Evolutionary conservation across 306 rosid genomes (phyloP), one percentile per base, ranked within the genome.

Genomic region (Arachis hypogaea): DNA sequence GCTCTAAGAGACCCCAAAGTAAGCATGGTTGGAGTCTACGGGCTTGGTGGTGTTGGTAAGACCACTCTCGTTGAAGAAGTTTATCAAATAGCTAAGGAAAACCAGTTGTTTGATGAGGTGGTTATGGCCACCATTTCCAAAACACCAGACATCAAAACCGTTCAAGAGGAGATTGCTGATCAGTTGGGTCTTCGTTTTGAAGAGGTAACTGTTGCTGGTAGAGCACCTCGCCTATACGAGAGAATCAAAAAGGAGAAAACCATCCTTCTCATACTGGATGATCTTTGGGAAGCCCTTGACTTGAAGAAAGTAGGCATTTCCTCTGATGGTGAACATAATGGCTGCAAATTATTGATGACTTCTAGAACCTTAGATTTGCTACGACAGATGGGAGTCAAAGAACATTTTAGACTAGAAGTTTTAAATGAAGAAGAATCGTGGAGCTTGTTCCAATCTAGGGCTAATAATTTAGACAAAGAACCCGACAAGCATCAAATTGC

Each of bases 151-250:
- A 3, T 60, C 4, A 5, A 12, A 3, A 11, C 16, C 0, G 9
- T 77, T 46, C 71, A 77, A 61, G 28, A 9, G 51, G n/a, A 46
- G 51, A 46, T 46, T 46, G 51, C 51, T 46, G 51, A 46, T 46
- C 2, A 46, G 9, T 4, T 69, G 14, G 74, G 40, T 4, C 16
- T 52, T 1, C 28, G 1, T 8, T 16, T 69, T 28, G 5, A 4
- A 3, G 58, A 58, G 29, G 56, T 1, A 4, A 28, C 43, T 30
- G 8, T 6, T 5, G 7, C 4, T 28, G 43, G 52, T 6, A 43
- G 67, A 8, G 62, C 63, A 16, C 8, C 0, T 1, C 33, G 73
- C 2, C 8, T 68, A 50, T 4, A 36, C 10, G 9, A 52, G 6
- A 51, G 61, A 44, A 68, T 68, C n/a, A n/a, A n/a, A 7, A n/a